Evolutionary conservation across 169 alveolate species (phyloP).

Genomic region (Cryptosporidium parvum): DNA sequence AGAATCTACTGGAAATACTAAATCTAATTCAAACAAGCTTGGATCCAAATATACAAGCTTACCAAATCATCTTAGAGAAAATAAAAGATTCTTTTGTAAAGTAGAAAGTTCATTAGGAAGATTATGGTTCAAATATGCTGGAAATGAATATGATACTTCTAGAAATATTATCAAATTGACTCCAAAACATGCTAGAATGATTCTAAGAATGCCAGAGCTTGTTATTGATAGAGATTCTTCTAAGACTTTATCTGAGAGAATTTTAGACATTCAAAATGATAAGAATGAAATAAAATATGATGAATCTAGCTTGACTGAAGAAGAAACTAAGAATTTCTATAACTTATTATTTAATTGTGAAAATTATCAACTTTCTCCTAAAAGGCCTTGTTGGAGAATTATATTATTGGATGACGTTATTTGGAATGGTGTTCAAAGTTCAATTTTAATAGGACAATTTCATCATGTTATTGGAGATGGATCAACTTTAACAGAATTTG

Average conservation of each 20-base stretch:
- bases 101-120: slow-evolving; percentile 58
- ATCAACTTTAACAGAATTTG: slow-evolving; percentile 61
- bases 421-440: slow-evolving; percentile 49
- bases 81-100: slow-evolving; percentile 47
- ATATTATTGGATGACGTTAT: slow-evolving; percentile 46
- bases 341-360: slow-evolving; percentile 28
- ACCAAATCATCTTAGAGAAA: background rate
- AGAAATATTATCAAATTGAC: slow-evolving; percentile 25
- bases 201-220: slow-evolving; percentile 33
- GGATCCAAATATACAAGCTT: background rate
- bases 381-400: slow-evolving; percentile 74
- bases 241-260: slow-evolving; percentile 5
- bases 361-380: slow-evolving; percentile 5
- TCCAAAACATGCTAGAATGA: slow-evolving; percentile 47
- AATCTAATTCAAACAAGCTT: background rate
- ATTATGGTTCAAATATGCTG: slow-evolving; percentile 38
- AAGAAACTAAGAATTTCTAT: slow-evolving; percentile 23
- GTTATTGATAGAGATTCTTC: slow-evolving; percentile 25
- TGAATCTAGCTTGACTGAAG: background rate
- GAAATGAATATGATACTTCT: slow-evolving; percentile 12
- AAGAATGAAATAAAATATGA: background rate
- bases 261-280: background rate
- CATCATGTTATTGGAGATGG: slow-evolving; percentile 75
- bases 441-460: slow-evolving; percentile 66
- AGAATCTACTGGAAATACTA: background rate